Evolutionary conservation across 148 eudicot species (phyloP).

Genomic region (Suaeda aralocaspica): DNA sequence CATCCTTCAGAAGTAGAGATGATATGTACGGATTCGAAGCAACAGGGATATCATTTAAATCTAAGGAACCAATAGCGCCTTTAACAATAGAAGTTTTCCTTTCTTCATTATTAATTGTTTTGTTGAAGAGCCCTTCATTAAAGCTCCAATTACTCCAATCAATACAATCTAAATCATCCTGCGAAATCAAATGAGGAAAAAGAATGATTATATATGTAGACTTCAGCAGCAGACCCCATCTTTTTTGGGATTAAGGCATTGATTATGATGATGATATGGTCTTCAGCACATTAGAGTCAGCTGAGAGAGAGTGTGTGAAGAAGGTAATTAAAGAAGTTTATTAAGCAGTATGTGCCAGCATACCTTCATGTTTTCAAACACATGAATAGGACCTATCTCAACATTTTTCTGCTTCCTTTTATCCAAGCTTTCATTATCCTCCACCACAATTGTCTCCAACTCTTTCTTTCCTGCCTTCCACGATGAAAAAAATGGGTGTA

Average conservation of each 20-base stretch:
- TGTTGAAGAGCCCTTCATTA: slow-evolving; percentile 35
- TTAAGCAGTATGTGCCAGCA: slow-evolving; percentile 10
- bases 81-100: slow-evolving; percentile 26
- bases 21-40: slow-evolving; percentile 21
- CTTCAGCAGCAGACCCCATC: too few species aligned
- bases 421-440: slow-evolving; percentile 31
- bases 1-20: slow-evolving; percentile 30
- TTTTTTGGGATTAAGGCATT: too few species aligned
- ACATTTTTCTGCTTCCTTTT: slow-evolving; percentile 39
- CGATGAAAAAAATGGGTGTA: slow-evolving; percentile 86
- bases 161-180: slow-evolving; percentile 44
- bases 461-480: slow-evolving; percentile 52
- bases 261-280: neutral
- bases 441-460: slow-evolving; percentile 39
- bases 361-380: slow-evolving; percentile 70
- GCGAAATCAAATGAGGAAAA: slow-evolving; percentile 21
- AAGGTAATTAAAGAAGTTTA: neutral
- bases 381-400: slow-evolving; percentile 68
- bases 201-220: too few species aligned
- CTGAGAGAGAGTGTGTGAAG: neutral
- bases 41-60: slow-evolving; percentile 36
- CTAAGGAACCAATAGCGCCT: slow-evolving; percentile 35
- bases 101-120: slow-evolving; percentile 25
- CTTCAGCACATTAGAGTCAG: neutral
- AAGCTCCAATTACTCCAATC: slow-evolving; percentile 83